Base-by-base conservation (phyloP, 139 green algal species). In the Chlorella sp. region DNA sequence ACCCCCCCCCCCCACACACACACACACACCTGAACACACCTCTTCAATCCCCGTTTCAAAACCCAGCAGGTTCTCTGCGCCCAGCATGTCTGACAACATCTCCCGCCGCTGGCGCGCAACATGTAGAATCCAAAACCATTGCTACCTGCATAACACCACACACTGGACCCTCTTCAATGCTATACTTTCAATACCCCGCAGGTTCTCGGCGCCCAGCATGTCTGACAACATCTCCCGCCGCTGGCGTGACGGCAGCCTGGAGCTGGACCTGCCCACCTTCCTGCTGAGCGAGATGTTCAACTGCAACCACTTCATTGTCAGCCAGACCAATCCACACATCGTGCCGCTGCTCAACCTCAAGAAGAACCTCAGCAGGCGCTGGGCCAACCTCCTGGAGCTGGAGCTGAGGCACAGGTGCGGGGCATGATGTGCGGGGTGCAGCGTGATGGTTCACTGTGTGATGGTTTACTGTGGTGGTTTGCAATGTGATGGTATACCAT, bases 221-320 rank as follows among this genome's bases (percentile, higher is more conserved):
- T 33, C 22, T 29, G 60, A 66, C 22, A 35, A 5, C 93, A 73
- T 92, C 89, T 66, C 86, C 70, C 62, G 87, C 70, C 80, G 85
- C 32, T 93, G 88, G 88, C 80, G 80, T 23, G 87, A 92, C 62
- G 89, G 89, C 59, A 81, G 65, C n/a, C 74, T 93, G 69, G 91
- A 90, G 77, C 72, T 86, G 82, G 84, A 97, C 78, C 79, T 97
- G 72, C 93, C 92, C 1, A 90, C 77, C 80, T 79, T 88, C 66
- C 79, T 73, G n/a, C 73, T 96, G 62, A 83, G 81, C 6, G 93
- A 96, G 81, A 94, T 95, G 89, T 97, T 97, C 87, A 94, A 95
- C 70, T 93, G 91, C 62, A 97, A 97, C 85, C 90, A 97, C 82
- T 97, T 96, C 71, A 76, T 97, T 22, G 90, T 96, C 14, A 85